A percentile compares a stretch with the other conserved stretches of the same genome.
phyloP scores from a whole-genome alignment of 2,329 filamentous ascomycete genomes.

The Fusarium coicis region DNA sequence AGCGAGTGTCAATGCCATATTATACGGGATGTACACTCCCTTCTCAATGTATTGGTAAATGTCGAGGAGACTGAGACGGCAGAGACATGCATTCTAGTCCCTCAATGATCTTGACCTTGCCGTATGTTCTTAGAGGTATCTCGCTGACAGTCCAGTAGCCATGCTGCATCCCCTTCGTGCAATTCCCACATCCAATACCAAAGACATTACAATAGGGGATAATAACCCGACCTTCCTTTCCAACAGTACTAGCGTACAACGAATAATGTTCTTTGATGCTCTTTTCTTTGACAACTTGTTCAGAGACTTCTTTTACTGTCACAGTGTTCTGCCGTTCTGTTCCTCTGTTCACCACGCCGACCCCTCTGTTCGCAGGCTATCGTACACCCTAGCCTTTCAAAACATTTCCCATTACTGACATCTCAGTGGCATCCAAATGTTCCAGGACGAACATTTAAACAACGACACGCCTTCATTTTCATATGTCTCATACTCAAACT shows the following conservation, averaged over 20 bases:
- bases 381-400: neutral
- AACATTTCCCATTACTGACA: neutral
- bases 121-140: neutral
- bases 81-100: neutral
- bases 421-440: neutral
- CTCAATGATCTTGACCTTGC: neutral
- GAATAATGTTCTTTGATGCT: rapidly evolving
- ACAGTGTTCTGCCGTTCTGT: neutral
- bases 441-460: neutral
- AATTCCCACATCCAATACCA: neutral
- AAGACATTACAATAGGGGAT: neutral
- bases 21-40: too few relatives aligned
- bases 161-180: neutral
- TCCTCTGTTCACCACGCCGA: neutral
- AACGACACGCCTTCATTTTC: neutral
- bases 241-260: neutral
- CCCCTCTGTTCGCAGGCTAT: neutral
- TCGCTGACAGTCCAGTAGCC: neutral
- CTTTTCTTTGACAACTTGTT: neutral
- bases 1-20: neutral
- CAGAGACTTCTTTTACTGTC: neutral
- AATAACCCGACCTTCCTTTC: too few relatives aligned
- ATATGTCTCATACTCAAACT: too few relatives aligned
- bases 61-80: rapidly evolving
- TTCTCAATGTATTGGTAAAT: neutral